Conservation (phyloP, 345 rosid genomes). For the Euclidium syriacum region DNA sequence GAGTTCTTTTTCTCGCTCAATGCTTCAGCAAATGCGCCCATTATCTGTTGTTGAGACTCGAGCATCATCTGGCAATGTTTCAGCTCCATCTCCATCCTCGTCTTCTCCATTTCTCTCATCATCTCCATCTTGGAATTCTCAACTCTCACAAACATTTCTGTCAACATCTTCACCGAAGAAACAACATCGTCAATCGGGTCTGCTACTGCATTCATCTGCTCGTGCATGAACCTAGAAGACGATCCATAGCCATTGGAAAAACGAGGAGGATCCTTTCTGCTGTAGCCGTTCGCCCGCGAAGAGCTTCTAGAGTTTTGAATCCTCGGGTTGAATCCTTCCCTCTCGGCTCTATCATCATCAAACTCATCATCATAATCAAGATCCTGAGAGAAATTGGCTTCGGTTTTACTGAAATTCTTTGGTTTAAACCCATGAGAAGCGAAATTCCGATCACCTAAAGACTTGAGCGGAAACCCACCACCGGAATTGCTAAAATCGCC, state of each 20-base stretch:
- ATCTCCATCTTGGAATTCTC: constrained; percentile 75
- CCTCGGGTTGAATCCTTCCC: constrained; percentile 25
- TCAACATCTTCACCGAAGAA: constrained; percentile 45
- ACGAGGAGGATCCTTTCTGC: constrained; percentile 21
- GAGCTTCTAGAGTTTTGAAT: constrained; percentile 26
- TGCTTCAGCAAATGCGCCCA: constrained; percentile 39
- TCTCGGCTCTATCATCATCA: constrained; percentile 31
- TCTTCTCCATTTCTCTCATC: constrained; percentile 64
- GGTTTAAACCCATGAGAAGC: constrained; percentile 32
- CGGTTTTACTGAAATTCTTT: constrained; percentile 29
- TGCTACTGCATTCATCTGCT: constrained; percentile 27
- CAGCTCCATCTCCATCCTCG: constrained; percentile 63
- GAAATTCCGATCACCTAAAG: constrained; percentile 42
- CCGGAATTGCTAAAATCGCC: constrained; percentile 22
- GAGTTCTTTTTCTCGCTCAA: constrained; percentile 41
- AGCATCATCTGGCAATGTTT: constrained; percentile 68
- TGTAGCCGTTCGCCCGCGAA: neutral
- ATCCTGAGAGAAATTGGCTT: constrained; percentile 28
- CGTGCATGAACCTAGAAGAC: constrained; percentile 31
- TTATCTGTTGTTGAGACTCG: constrained; percentile 53
- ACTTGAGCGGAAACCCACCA: constrained; percentile 46
- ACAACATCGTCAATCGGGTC: constrained; percentile 54
- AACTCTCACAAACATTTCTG: constrained; percentile 50
- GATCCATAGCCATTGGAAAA: constrained; percentile 34
- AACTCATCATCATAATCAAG: constrained; percentile 26